Evolutionary conservation across 495 filamentous ascomycete genomes (phyloP), one percentile per base, ranked within the genome.

Genomic region (Aspergillus leporis): DNA sequence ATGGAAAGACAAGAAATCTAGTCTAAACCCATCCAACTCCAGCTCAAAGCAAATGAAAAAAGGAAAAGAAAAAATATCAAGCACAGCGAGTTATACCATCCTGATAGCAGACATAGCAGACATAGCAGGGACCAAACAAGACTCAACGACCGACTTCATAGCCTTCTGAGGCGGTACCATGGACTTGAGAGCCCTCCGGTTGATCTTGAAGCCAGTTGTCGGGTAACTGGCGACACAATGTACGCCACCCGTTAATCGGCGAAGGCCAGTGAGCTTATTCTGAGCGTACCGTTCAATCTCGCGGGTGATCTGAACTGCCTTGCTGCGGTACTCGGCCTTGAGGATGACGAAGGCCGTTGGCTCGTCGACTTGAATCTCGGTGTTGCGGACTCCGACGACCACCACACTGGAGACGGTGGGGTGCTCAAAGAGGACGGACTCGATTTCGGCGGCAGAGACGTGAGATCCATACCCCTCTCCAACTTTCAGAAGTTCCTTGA

Each of bases 371-470:
- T 85, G 86, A 45, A 81, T 75, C 4, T 76, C 74, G 12, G 78
- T 69, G 67, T 85, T 75, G 52, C 86, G 81, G n/a, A 91, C 75
- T 0, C 88, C 87, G 28, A 90, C 82, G 2, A 93, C 89, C 16
- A 87, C 89, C 0, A 80, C 86, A 62, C 92, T 90, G 2, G 81
- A 76, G 16, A 93, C 75, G 13, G 84, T 75, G 5, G 75, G 71
- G 70, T 92, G 83, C 13, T 84, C 80, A 4, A 92, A 72, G 12
- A 94, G 74, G 2, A 90, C 65, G 2, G 81, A 82, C 66, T 93
- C 90, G 3, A 93, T 75, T 73, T 93, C 90, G 0, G 89, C 87
- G 0, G 90, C 89, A 2, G 89, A 87, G 19, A 93, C 87, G 66
- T 92, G 90, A 85, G 55, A 53, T 2, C 60, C 60, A n/a, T 61